Evolutionary conservation across 1,284 basidiomycete species (phyloP).

Genomic region (Cutaneotrichosporon sp.): DNA sequence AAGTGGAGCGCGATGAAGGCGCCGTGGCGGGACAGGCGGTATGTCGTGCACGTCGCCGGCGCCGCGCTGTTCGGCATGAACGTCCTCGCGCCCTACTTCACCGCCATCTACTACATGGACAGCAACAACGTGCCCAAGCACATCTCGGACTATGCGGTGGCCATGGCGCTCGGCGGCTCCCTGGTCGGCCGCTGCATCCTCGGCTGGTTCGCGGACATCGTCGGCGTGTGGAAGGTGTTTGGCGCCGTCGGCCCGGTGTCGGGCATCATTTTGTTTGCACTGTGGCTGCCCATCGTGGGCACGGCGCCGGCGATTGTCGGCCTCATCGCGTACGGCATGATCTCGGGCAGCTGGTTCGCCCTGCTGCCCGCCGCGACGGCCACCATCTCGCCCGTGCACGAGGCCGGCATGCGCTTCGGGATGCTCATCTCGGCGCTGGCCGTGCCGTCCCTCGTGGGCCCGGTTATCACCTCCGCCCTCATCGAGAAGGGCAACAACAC

Average conservation of each 20-base stretch:
- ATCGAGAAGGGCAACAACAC: slow-evolving; percentile 23
- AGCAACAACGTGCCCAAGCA: slow-evolving; percentile 29
- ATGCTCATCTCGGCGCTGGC: slow-evolving; percentile 43
- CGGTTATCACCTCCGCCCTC: slow-evolving; percentile 37
- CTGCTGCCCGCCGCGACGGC: slow-evolving; percentile 44
- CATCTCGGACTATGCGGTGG: slow-evolving; percentile 41
- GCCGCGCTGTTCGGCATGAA: slow-evolving; percentile 35
- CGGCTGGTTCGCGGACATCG: slow-evolving; percentile 39
- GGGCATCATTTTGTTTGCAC: slow-evolving; percentile 36
- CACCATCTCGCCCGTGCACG: slow-evolving; percentile 44
- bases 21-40: slow-evolving; percentile 39
- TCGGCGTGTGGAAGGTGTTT: slow-evolving; percentile 47
- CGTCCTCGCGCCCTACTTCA: slow-evolving; percentile 42
- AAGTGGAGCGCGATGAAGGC: slow-evolving; percentile 35
- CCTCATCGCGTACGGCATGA: slow-evolving; percentile 40
- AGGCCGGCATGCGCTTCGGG: slow-evolving; percentile 49
- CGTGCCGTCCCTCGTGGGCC: slow-evolving; percentile 41
- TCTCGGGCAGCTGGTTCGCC: slow-evolving; percentile 46
- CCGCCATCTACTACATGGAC: slow-evolving; percentile 32
- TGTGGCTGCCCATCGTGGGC: slow-evolving; percentile 42
- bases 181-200: slow-evolving; percentile 42
- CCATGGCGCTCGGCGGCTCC: slow-evolving; percentile 43
- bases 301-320: slow-evolving; percentile 41
- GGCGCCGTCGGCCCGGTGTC: slow-evolving; percentile 27
- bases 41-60: slow-evolving; percentile 35